A percentile compares a stretch with the other conserved stretches of the same genome.
Evolutionary conservation across 768 basidiomycete genomes (phyloP).

Genomic region (Boletus subcaerulescens): DNA sequence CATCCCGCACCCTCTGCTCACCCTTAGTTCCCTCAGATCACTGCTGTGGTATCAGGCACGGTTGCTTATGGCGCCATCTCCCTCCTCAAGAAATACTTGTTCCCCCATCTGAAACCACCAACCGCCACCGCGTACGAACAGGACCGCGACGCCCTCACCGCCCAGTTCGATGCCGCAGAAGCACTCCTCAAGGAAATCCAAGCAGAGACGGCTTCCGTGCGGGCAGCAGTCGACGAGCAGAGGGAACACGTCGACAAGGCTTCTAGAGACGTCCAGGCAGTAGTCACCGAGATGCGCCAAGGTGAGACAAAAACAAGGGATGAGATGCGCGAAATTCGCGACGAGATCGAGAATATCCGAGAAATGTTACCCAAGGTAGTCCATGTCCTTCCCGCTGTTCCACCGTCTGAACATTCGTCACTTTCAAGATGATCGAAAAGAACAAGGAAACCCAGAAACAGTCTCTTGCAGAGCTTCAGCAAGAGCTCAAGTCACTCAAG

Average conservation of each 20-base stretch:
- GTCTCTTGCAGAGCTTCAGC: conserved; percentile 83
- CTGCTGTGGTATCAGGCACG: conserved; percentile 85
- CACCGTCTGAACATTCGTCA: background rate
- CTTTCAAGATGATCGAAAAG: conserved; percentile 85
- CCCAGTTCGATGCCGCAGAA: conserved; percentile 89
- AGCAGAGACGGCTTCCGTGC: conserved; percentile 68
- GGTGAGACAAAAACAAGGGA: conserved; percentile 77
- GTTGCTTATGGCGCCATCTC: conserved; percentile 77
- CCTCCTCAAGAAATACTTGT: conserved; percentile 86
- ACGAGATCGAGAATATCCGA: conserved; percentile 85
- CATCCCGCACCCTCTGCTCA: background rate
- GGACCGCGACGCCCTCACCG: conserved; percentile 78
- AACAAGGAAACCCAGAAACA: conserved; percentile 82
- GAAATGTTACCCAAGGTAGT: conserved; percentile 91
- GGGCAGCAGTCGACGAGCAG: conserved; percentile 73
- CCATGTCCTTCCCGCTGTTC: background rate
- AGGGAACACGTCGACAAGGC: conserved; percentile 67
- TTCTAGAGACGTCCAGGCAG: conserved; percentile 67
- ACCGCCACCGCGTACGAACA: conserved; percentile 84
- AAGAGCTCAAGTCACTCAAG: conserved; percentile 93
- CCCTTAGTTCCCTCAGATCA: conserved; percentile 59
- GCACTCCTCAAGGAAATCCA: conserved; percentile 79
- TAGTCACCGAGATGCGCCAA: conserved; percentile 71
- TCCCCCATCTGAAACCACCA: conserved; percentile 90
- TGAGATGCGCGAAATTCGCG: conserved; percentile 88